Evolutionary conservation across 768 basidiomycete species (phyloP).

Genomic region (Russula olivacea): DNA sequence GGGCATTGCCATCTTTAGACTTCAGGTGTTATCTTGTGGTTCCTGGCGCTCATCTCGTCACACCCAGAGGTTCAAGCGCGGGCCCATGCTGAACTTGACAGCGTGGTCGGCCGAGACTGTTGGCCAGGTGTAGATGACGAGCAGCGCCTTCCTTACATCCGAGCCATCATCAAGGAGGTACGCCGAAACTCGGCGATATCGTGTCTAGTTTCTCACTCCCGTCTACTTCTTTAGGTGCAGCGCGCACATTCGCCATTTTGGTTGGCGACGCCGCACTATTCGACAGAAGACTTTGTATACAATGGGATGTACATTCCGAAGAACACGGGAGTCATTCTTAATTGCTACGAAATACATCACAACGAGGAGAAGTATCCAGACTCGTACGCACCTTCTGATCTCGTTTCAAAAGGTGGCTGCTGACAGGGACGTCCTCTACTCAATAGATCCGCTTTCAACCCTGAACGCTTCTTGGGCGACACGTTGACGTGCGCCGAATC

Average conservation of each 20-base stretch:
- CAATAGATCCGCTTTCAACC: slow-evolving; percentile 33
- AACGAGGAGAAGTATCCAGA: slow-evolving; percentile 37
- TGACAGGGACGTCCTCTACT: background rate
- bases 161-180: slow-evolving; percentile 31
- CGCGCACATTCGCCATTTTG: slow-evolving; percentile 31
- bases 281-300: slow-evolving; percentile 32
- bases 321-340: slow-evolving; percentile 29
- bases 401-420: background rate
- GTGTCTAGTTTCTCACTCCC: background rate
- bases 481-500: slow-evolving; percentile 38
- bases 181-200: background rate
- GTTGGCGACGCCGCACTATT: slow-evolving; percentile 31
- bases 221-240: slow-evolving; percentile 21
- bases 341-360: slow-evolving; percentile 30
- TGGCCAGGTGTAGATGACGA: slow-evolving; percentile 28
- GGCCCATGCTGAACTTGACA: slow-evolving; percentile 31
- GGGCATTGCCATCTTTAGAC: slow-evolving; percentile 30
- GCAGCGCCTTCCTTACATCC: slow-evolving; percentile 28
- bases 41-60: slow-evolving; percentile 26
- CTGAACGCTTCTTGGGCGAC: slow-evolving; percentile 42
- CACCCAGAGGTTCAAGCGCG: slow-evolving; percentile 29
- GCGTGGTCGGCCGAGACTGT: slow-evolving; percentile 26
- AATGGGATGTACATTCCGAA: slow-evolving; percentile 32
- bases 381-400: slow-evolving; percentile 28
- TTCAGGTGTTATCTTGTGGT: slow-evolving; percentile 34